Base-by-base conservation (phyloP, 2,329 filamentous ascomycete species). In the Botrytis paeoniae region DNA sequence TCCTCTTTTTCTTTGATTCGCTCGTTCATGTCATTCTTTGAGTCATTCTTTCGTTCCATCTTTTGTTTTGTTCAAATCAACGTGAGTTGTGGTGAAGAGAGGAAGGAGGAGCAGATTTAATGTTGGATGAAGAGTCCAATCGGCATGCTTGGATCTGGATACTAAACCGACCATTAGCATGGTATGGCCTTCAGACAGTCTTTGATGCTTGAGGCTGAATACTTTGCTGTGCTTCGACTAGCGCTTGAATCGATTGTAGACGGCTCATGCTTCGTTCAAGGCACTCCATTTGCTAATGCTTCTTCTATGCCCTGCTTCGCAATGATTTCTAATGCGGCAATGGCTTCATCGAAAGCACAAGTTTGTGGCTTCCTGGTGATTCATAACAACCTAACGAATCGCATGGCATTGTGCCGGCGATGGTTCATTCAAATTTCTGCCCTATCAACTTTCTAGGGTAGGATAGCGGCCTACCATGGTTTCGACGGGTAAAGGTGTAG, bases 351-450 rank as follows among this genome's bases (percentile, higher is more conserved):
- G 1, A 22, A 22, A 45, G 43, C 43, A 22, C 35, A 25, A n/a
- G 10, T 39, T n/a, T 35, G 22, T 20, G 35, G 59, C 22, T 61
- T 35, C 22, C 59, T 22, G 14, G 8, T 39, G 20, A 25, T 61
- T 22, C 4, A 61, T 39, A 35, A 39, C 16, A 35, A 61, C 9
- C n/a, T 39, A 61, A 25, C 9, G 2, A 61, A 39, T 61, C 10
- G 9, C 59, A n/a, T 61, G 14, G 39, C n/a, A 22, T 65, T 65
- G 20, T 45, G 3, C 62, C 16, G 14, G 62, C 72, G 41, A 71
- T 71, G 43, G 51, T 73, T 71, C 62, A 69, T 70, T 69, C 64
- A 73, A 57, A 62, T 63, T 57, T 51, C 64, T 69, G 64, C 39
- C 16, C 51, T 51, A 25, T 69, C 54, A 69, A 73, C 69, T 70